Evolutionary conservation across 179 eudicot genomes (phyloP).

Genomic region (Spinacia oleracea): DNA sequence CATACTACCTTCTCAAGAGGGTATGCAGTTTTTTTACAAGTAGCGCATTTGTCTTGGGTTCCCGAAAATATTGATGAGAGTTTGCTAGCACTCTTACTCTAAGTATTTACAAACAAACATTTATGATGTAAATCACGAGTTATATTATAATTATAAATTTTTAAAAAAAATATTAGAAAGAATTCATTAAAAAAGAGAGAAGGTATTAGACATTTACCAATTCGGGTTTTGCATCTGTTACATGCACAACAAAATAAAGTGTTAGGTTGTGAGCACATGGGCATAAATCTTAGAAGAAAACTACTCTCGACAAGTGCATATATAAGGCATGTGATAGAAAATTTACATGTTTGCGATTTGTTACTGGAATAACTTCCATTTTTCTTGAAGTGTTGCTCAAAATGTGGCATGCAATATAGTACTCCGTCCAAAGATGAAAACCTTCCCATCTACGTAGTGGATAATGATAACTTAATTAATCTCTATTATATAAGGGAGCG

Average conservation of each 20-base stretch:
- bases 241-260: not conserved
- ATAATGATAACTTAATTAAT: not conserved
- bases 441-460: conserved; percentile 46
- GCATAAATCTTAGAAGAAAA: not conserved
- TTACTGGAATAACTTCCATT: conserved; percentile 37
- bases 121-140: too few relatives aligned
- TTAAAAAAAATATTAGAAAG: too few relatives aligned
- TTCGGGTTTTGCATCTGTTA: conserved; percentile 23
- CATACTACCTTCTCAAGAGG: conserved; percentile 96
- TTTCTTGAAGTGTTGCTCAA: conserved; percentile 74
- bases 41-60: conserved; percentile 77
- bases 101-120: not conserved
- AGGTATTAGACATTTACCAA: conserved; percentile 21
- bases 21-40: conserved; percentile 77
- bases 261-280: not conserved
- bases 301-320: too few relatives aligned
- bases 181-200: too few relatives aligned
- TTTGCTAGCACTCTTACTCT: conserved; percentile 63
- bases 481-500: too few relatives aligned
- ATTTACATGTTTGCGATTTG: conserved; percentile 42
- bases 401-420: conserved; percentile 80
- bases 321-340: not conserved
- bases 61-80: conserved; percentile 77
- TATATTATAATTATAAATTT: too few relatives aligned
- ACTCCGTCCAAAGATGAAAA: conserved; percentile 59